Evolutionary conservation across 352 stramenopile species (phyloP).

Genomic region (Pythium vanterpoolii): DNA sequence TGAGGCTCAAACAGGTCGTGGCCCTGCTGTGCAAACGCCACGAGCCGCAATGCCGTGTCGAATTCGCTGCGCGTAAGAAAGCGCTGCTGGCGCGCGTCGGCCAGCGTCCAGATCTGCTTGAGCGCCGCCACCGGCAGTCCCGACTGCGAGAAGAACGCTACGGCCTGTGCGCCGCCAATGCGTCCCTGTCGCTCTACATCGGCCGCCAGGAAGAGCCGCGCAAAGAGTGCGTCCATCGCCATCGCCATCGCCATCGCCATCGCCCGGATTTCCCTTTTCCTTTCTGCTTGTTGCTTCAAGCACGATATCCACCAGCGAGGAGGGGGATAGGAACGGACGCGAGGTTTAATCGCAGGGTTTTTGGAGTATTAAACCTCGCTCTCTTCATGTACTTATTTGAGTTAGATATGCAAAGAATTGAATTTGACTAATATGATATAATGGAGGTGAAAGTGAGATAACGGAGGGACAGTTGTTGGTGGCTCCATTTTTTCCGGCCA

Average conservation of each 20-base stretch:
- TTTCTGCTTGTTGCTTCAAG: slow-evolving; percentile 4
- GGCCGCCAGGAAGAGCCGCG: slow-evolving; percentile 31
- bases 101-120: slow-evolving; percentile 34
- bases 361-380: slow-evolving; percentile 3
- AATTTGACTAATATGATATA: background rate
- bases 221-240: slow-evolving; percentile 4
- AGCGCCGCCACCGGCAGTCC: slow-evolving; percentile 27
- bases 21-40: slow-evolving; percentile 29
- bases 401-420: background rate
- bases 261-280: background rate
- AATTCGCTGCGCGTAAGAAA: slow-evolving; percentile 19
- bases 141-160: slow-evolving; percentile 28
- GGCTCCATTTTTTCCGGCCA: background rate
- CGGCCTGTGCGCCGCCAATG: slow-evolving; percentile 24
- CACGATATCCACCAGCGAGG: background rate
- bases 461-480: slow-evolving; percentile 5
- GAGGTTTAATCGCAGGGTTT: too few relatives aligned
- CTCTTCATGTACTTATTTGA: background rate
- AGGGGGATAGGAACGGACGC: background rate
- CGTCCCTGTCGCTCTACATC: slow-evolving; percentile 16
- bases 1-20: slow-evolving; percentile 13
- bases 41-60: slow-evolving; percentile 27
- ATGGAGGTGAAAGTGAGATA: background rate
- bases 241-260: background rate
- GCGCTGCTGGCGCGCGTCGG: slow-evolving; percentile 18